Evolutionary conservation across 768 basidiomycete species (phyloP).

Genomic region (Trametopsis cervina): DNA sequence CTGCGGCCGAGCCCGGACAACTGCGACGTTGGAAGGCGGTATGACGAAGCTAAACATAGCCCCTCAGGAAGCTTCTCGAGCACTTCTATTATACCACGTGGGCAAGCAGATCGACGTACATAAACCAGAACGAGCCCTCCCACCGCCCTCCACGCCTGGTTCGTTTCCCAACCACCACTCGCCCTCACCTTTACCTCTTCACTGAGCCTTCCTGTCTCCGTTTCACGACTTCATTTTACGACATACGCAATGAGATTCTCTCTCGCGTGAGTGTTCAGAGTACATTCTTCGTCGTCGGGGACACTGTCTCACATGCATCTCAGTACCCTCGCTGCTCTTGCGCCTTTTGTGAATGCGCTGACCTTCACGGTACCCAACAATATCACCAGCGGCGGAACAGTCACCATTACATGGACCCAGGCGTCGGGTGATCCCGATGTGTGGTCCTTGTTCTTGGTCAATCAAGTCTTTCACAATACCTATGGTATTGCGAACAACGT

Average conservation of each 20-base stretch:
- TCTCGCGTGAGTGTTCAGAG: background rate
- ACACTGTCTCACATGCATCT: background rate
- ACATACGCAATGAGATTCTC: background rate
- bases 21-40: too few relatives aligned
- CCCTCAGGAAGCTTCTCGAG: too few relatives aligned
- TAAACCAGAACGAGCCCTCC: too few relatives aligned
- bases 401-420: conserved; percentile 44
- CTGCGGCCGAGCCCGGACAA: too few relatives aligned
- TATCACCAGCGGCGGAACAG: conserved; percentile 24
- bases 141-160: too few relatives aligned
- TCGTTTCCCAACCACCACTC: too few relatives aligned
- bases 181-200: too few relatives aligned
- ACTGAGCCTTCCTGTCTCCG: too few relatives aligned
- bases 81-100: too few relatives aligned
- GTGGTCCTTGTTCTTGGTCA: conserved; percentile 38
- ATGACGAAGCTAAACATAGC: too few relatives aligned
- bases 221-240: too few relatives aligned
- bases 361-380: conserved; percentile 31
- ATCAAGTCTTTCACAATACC: conserved; percentile 42
- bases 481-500: conserved; percentile 55
- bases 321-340: conserved; percentile 38
- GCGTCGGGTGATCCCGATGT: conserved; percentile 37
- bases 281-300: background rate
- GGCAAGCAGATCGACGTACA: too few relatives aligned
- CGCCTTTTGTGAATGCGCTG: conserved; percentile 40